Evolutionary conservation across 768 basidiomycete species (phyloP), one percentile per base, ranked within the genome.

Genomic region (Cystofilobasidium macerans): DNA sequence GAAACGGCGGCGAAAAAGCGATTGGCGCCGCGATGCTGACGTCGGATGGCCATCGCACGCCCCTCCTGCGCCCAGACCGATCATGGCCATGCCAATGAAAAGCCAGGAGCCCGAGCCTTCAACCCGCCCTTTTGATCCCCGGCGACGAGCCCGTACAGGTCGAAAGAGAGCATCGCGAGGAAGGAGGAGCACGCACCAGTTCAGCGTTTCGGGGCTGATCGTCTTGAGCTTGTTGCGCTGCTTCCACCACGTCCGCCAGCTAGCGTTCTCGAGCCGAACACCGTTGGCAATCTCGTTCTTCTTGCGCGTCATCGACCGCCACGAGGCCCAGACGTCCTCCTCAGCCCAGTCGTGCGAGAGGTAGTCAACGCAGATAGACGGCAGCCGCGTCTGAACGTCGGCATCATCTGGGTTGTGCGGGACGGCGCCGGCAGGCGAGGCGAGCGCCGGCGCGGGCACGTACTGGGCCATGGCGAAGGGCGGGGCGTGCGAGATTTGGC

Each of bases 211-310:
- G 65, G 94, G 94, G 30, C 86, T 87, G 75, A 99, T 82, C 0
- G 94, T 99, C 79, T 86, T 89, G 69, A 99, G 82, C 70, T 92
- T 88, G 72, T 95, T 95, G 69, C 94, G 81, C 82, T 97, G 93
- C 78, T 98, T 97, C 86, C 93, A 97, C 94, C 94, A 99, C 1
- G 93, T 98, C 47, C 94, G 80, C 94, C 94, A 99, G 68, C 87
- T 89, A 12, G 95, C 95, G 73, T 99, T 99, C 81, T 99, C 95
- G 64, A 99, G 83, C 57, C 94, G 81, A 57, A 87, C 81, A 56
- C 94, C 94, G 75, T 99, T 98, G 8, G 89, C 84, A 73, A 99
- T 95, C 78, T 91, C 94, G 75, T 94, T 88, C 83, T 98, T 99
- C 81, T 92, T 90, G 64, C 89, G 82, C 56, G 94, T 98, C 91